A percentile compares a stretch with the other conserved stretches of the same genome.
Conservation (phyloP, 2,329 filamentous ascomycete species). For the Paraphoma sp. region DNA sequence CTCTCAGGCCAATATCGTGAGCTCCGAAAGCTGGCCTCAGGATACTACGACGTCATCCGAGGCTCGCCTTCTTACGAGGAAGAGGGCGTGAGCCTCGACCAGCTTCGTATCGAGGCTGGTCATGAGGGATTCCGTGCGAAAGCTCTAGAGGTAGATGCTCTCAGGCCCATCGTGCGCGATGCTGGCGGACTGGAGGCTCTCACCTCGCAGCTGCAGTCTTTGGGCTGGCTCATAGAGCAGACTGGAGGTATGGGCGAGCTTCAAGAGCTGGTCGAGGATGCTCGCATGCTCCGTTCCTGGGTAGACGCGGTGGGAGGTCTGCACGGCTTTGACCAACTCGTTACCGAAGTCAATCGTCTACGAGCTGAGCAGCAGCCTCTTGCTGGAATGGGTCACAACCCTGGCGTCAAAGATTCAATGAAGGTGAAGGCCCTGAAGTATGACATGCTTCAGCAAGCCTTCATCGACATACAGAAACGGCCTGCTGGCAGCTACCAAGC, state of each 20-base stretch:
- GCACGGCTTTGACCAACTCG: constrained; percentile 12
- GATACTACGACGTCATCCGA: constrained; percentile 16
- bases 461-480: constrained; percentile 2
- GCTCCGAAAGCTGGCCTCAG: constrained; percentile 11
- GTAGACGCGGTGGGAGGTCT: constrained; percentile 13
- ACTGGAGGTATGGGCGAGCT: constrained; percentile 18
- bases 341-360: constrained; percentile 9
- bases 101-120: constrained; percentile 21
- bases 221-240: constrained; percentile 13
- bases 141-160: constrained; percentile 19
- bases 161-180: constrained; percentile 19
- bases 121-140: constrained; percentile 20
- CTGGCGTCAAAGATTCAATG: constrained; percentile 2
- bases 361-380: constrained; percentile 8
- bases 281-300: constrained; percentile 10
- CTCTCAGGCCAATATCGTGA: constrained; percentile 15
- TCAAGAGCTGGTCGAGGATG: constrained; percentile 13
- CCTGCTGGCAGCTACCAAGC: background rate
- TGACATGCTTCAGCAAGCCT: constrained; percentile 15
- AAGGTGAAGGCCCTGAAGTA: constrained; percentile 17
- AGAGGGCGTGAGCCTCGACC: constrained; percentile 9
- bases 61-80: constrained; percentile 8
- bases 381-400: background rate
- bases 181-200: constrained; percentile 21
- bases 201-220: constrained; percentile 6